Evolutionary conservation across 352 stramenopile species (phyloP), one percentile per base, ranked within the genome.

Genomic region (Pythium scleroteichum): DNA sequence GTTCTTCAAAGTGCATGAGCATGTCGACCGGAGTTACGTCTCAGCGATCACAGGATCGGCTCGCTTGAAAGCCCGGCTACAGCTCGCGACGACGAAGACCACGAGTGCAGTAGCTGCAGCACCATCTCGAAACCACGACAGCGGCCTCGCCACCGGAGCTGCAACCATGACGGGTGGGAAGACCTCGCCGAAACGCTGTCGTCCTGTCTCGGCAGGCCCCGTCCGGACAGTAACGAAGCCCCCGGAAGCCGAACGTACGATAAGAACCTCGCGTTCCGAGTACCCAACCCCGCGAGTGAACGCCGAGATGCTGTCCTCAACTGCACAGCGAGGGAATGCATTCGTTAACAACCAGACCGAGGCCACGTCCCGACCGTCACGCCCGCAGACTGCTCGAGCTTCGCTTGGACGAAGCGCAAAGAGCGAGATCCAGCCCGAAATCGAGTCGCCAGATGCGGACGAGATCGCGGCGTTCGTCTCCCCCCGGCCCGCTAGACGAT

Each of bases 1-100:
- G n/a, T 62, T 78, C 40, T 58, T 94, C 42, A 78, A 81, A 41
- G 68, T 87, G 14, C 72, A 91, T 27, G 81, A 84, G 24, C 79
- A 92, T 56, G 68, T 94, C 38, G 85, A 94, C 40, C 79, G 81
- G 39, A 91, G 79, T 47, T 90, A 83, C 45, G 71, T 90, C 9
- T 73, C 80, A 33, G 81, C 80, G 9, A 85, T 94, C 48, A 85
- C 71, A 14, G 81, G 82, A 8, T 87, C 73, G 39, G 60, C 69
- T 54, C 69, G 71, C 17, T 46, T 88, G 23, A 81, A 78, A 24
- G 72, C 85, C 38, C 65, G 76, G 20, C 65, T 87, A 9, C 59
- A 68, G 40, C 39, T 58, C 9, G 22, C 51, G 13, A 58, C 51
- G 38, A 29, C 17, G 10, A 48, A 48, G 17, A 48, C 17, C 41